Evolutionary conservation across 1,284 basidiomycete species (phyloP), one percentile per base, ranked within the genome.

Genomic region (Exsudoporus floridanus): DNA sequence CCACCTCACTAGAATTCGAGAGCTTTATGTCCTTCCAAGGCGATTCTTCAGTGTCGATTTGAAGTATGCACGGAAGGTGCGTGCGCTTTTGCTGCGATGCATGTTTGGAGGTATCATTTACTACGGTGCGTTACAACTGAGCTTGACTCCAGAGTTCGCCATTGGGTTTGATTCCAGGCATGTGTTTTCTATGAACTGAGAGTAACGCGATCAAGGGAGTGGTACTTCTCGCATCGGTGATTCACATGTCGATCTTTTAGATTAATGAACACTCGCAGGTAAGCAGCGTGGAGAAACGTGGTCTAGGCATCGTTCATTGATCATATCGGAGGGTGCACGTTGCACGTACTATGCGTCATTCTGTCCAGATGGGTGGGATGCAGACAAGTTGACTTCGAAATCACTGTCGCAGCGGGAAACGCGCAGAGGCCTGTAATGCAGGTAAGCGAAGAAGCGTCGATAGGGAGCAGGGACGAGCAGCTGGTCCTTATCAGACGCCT

Each of bases 401-500:
- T 37, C 6, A 21, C 5, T 14, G 21, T 27, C 19, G 16, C 18
- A 14, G 40, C 8, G 18, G 28, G 34, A 44, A 46, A 36, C 4
- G 27, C 48, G 57, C 43, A 14, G 42, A 47, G 38, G 45, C 19
- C 16, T 42, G 27, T 14, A 30, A 33, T 38, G 30, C 2, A 42
- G 46, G 52, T 38, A 49, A 59, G 50, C 41, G 43, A 54, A 53
- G 33, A 47, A 50, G 36, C 12, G 36, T 27, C 27, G 21, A 46
- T 39, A 18, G n/a, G 35, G 12, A 2, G 14, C 30, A 16, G 16
- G 14, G 8, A 37, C 28, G 23, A 37, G 9, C n/a, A 41, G 14
- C 36, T 60, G 36, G 42, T 34, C 39, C 37, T 38, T 41, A 45
- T 45, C 39, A 36, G 42, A 8, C 23, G 49, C 25, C 27, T 19